Evolutionary conservation across 352 stramenopile genomes (phyloP).

Genomic region (Phytophthora capsici): DNA sequence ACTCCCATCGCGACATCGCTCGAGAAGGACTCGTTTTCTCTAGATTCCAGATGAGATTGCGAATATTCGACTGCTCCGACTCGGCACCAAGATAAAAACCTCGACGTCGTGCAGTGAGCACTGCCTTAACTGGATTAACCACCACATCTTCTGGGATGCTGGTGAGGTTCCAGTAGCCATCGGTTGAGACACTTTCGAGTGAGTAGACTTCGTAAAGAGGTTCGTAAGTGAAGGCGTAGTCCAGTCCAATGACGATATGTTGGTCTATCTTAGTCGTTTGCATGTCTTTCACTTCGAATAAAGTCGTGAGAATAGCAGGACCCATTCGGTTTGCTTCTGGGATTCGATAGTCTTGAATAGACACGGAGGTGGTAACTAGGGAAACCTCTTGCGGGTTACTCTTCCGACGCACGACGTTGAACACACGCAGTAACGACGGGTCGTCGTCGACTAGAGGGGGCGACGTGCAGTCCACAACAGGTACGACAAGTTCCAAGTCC

Average conservation of each 20-base stretch:
- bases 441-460: constrained; percentile 34
- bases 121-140: constrained; percentile 30
- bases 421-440: constrained; percentile 36
- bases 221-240: constrained; percentile 43
- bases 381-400: constrained; percentile 27
- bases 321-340: constrained; percentile 35
- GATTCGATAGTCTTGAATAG: constrained; percentile 50
- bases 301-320: constrained; percentile 28
- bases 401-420: constrained; percentile 49
- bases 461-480: constrained; percentile 53
- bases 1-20: constrained; percentile 40
- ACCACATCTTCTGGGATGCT: constrained; percentile 26
- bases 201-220: constrained; percentile 40
- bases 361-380: constrained; percentile 37
- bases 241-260: constrained; percentile 33
- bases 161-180: constrained; percentile 43
- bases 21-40: constrained; percentile 11
- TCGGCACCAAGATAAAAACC: constrained; percentile 49
- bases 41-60: constrained; percentile 42
- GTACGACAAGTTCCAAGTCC: constrained; percentile 39
- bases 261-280: constrained; percentile 21
- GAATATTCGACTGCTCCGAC: constrained; percentile 54
- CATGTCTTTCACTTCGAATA: constrained; percentile 47
- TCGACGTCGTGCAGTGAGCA: constrained; percentile 34
- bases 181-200: constrained; percentile 21